Conservation (phyloP, 495 filamentous ascomycete species). For the Xanthoparmelia taractica region DNA sequence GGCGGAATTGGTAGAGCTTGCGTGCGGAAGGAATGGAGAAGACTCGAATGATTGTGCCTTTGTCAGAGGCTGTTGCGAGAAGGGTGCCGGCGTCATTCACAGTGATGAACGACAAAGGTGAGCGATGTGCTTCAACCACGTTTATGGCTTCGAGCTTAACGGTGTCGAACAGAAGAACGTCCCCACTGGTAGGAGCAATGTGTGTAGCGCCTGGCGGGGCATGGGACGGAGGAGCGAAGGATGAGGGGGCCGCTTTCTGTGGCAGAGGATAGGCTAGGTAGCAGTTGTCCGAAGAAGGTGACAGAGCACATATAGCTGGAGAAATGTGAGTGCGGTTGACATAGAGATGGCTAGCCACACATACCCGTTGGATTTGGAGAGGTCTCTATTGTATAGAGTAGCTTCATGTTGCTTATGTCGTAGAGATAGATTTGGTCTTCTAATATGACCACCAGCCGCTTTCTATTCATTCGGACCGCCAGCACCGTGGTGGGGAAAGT, state of each 20-base stretch:
- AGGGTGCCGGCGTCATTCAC: conserved; percentile 90
- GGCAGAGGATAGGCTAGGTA: conserved; percentile 90
- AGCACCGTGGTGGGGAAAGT: conserved; percentile 93
- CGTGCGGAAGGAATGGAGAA: conserved; percentile 83
- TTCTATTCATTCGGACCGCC: conserved; percentile 86
- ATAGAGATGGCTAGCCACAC: neutral
- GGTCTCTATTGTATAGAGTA: conserved; percentile 82
- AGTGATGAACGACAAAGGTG: conserved; percentile 82
- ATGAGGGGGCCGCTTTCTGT: conserved; percentile 59
- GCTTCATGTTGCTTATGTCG: conserved; percentile 95
- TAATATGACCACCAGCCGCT: conserved; percentile 83
- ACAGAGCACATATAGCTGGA: conserved; percentile 80
- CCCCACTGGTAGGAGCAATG: conserved; percentile 77
- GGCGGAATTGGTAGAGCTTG: conserved; percentile 90
- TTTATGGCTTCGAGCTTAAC: conserved; percentile 82
- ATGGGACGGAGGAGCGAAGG: conserved; percentile 66
- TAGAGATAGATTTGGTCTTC: conserved; percentile 97
- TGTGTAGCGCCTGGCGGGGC: conserved; percentile 67
- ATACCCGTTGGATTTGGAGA: conserved; percentile 81
- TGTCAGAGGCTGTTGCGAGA: conserved; percentile 91
- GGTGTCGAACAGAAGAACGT: conserved; percentile 86
- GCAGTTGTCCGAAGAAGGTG: conserved; percentile 90
- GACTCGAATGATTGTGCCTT: conserved; percentile 92
- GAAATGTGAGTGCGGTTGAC: conserved; percentile 14
- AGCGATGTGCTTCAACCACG: conserved; percentile 84